Evolutionary conservation across 768 basidiomycete species (phyloP).

Genomic region (Peribolospora baueri): DNA sequence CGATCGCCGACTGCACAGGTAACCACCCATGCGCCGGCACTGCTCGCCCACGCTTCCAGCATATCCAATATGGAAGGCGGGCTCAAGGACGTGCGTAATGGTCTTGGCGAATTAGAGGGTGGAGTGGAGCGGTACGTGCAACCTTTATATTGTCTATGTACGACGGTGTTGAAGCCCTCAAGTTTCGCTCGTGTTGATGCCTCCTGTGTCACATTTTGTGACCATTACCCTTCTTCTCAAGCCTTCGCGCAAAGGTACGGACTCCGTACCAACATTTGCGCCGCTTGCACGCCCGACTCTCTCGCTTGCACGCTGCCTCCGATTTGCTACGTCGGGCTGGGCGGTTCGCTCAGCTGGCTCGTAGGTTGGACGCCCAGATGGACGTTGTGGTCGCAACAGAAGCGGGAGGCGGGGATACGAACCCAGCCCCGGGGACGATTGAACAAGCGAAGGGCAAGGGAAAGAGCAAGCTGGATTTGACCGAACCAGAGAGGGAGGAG

Average conservation of each 20-base stretch:
- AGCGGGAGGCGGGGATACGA: too few species aligned
- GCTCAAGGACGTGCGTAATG: constrained; percentile 38
- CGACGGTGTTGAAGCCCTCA: too few species aligned
- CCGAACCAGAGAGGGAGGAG: constrained; percentile 31
- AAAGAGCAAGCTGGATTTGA: neutral
- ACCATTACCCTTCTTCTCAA: constrained; percentile 18
- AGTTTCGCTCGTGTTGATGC: constrained; percentile 13
- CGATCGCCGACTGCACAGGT: constrained; percentile 28
- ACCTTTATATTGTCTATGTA: neutral
- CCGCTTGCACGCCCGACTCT: constrained; percentile 42
- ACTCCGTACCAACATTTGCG: constrained; percentile 55
- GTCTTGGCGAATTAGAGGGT: constrained; percentile 45
- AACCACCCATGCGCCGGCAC: constrained; percentile 51
- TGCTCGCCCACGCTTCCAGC: constrained; percentile 57
- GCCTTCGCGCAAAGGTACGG: constrained; percentile 65
- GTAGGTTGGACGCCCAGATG: constrained; percentile 69
- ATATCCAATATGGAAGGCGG: constrained; percentile 47
- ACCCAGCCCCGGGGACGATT: neutral
- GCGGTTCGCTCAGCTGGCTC: constrained; percentile 58
- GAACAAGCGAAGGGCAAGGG: neutral
- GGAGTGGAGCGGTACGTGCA: constrained; percentile 48
- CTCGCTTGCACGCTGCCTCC: constrained; percentile 55
- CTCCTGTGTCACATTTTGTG: constrained; percentile 11
- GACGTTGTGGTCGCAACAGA: constrained; percentile 27
- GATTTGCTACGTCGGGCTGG: constrained; percentile 63